Evolutionary conservation across 192 early-diverging fungal species (phyloP).

Genomic region (Umbelopsis sp.): DNA sequence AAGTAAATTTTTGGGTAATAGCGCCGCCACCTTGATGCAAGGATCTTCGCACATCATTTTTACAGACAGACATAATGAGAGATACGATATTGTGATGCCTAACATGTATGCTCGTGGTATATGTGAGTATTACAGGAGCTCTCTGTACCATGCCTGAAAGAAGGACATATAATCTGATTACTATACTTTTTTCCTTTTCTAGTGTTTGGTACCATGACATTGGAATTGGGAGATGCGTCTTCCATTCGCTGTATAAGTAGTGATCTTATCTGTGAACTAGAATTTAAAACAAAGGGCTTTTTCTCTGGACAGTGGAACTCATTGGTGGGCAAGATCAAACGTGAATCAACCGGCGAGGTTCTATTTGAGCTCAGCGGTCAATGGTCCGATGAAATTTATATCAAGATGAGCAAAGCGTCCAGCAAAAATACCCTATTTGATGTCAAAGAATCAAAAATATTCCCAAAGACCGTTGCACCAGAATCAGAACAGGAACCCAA

Average conservation of each 20-base stretch:
- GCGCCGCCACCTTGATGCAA: conserved; percentile 86
- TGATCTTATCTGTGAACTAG: conserved; percentile 81
- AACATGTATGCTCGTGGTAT: conserved; percentile 95
- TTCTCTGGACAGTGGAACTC: conserved; percentile 82
- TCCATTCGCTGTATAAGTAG: conserved; percentile 70
- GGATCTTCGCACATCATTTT: conserved; percentile 69
- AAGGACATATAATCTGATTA: not conserved
- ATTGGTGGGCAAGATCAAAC: conserved; percentile 82
- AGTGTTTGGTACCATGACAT: conserved; percentile 89
- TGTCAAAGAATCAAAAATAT: conserved; percentile 62
- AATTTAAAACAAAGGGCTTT: conserved; percentile 90
- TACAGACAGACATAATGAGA: conserved; percentile 67
- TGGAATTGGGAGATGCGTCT: conserved; percentile 89
- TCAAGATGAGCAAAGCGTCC: conserved; percentile 47
- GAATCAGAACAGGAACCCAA: conserved; percentile 77
- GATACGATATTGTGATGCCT: conserved; percentile 83
- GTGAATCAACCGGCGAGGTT: conserved; percentile 74
- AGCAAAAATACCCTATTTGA: conserved; percentile 75
- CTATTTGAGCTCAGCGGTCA: conserved; percentile 88
- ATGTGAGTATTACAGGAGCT: not conserved
- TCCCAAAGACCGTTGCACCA: conserved; percentile 71
- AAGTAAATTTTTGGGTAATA: conserved; percentile 88
- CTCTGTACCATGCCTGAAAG: conserved; percentile 17
- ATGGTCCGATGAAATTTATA: conserved; percentile 81
- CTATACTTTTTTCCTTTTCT: conserved; percentile 4